Evolutionary conservation across 176 grass and related monocot genomes (phyloP).

Genomic region (Carex scoparia): DNA sequence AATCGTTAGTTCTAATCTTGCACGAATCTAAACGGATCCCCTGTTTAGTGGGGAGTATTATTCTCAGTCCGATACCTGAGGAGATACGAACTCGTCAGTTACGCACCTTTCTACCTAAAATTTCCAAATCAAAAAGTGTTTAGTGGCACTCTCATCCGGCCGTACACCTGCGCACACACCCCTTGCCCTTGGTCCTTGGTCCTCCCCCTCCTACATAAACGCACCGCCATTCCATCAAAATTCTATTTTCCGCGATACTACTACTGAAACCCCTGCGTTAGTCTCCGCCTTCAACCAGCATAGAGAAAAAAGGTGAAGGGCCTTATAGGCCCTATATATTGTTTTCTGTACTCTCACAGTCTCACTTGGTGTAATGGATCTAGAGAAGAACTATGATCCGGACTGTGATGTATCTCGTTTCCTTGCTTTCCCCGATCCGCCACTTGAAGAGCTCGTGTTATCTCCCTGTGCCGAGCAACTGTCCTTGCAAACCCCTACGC

Average conservation of each 20-base stretch:
- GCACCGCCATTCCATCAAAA: neutral
- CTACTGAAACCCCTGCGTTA: neutral
- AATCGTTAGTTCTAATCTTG: too few relatives aligned
- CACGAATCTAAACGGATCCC: too few relatives aligned
- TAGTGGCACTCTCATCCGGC: neutral
- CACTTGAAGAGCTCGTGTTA: neutral
- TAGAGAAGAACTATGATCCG: conserved; percentile 12
- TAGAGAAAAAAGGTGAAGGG: neutral
- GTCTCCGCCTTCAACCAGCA: neutral
- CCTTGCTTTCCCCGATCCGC: conserved; percentile 8
- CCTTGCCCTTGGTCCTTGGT: neutral
- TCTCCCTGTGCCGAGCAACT: neutral
- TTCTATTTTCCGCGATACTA: neutral
- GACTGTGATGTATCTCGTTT: conserved; percentile 24
- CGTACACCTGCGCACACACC: neutral
- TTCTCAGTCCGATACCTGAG: too few relatives aligned
- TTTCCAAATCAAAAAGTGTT: conserved; percentile 3
- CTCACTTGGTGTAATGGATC: neutral
- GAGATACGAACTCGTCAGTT: neutral
- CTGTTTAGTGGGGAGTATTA: too few relatives aligned
- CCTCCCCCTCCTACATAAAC: neutral
- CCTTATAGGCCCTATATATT: neutral
- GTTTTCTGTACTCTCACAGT: neutral
- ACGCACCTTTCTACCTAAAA: neutral
- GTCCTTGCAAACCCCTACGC: neutral